phyloP scores from a whole-genome alignment of 148 eudicot species.

The Rhododendron mucronatum region DNA sequence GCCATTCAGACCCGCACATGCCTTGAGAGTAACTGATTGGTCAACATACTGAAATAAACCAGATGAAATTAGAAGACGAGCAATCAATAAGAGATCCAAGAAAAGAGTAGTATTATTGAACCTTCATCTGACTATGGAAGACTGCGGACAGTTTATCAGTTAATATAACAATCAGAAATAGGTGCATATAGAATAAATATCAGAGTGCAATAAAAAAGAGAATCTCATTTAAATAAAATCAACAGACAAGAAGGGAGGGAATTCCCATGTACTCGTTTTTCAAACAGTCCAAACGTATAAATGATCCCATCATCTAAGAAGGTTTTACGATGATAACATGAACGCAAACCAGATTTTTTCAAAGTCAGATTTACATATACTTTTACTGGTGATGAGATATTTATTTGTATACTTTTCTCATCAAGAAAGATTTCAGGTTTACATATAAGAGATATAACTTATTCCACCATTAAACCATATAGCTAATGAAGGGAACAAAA shows the following conservation, averaged over 20 bases:
- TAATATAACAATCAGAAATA: neutral
- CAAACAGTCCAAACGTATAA: neutral
- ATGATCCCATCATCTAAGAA: neutral
- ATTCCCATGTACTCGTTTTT: neutral
- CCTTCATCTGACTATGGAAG: neutral
- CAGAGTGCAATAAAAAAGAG: neutral
- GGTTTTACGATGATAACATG: neutral
- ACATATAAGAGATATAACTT: neutral
- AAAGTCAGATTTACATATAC: neutral
- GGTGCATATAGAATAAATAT: neutral
- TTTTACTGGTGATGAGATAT: neutral
- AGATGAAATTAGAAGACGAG: neutral
- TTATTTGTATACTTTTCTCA: neutral
- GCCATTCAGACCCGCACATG: conserved; percentile 87
- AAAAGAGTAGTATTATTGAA: neutral
- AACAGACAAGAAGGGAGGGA: neutral
- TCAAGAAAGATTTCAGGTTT: neutral
- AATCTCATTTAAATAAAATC: neutral
- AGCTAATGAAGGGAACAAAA: neutral
- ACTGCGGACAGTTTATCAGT: neutral
- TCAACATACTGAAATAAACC: conserved; percentile 62
- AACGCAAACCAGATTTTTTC: neutral
- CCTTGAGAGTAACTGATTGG: conserved; percentile 64
- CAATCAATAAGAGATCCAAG: neutral
- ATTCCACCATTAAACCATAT: neutral